Percentiles rank a stretch among this genome's conserved stretches.
Conservation (phyloP, 768 basidiomycete genomes). For the Phlegmacium glaucopus region DNA sequence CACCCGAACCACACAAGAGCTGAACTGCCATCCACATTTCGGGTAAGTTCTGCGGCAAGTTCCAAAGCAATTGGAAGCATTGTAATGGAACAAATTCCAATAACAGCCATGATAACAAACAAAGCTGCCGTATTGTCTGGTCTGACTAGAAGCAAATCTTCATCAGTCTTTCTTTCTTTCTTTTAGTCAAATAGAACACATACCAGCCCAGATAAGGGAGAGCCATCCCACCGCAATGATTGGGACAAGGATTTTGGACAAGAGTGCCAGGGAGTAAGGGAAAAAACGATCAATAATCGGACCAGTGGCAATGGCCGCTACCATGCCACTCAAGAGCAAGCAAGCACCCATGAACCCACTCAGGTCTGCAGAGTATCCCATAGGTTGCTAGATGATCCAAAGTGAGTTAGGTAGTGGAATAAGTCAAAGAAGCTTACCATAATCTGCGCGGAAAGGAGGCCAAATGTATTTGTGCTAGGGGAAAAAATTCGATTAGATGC, state of each 20-base stretch:
- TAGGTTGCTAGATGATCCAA: conserved; percentile 49
- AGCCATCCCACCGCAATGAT: conserved; percentile 63
- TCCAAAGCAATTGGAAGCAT: conserved; percentile 78
- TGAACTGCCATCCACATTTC: conserved; percentile 75
- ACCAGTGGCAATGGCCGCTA: conserved; percentile 62
- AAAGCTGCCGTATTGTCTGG: conserved; percentile 57
- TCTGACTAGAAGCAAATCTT: conserved; percentile 41
- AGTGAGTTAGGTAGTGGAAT: not conserved
- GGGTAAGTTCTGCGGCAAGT: conserved; percentile 74
- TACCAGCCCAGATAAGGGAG: conserved; percentile 79
- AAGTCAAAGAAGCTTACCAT: conserved; percentile 45
- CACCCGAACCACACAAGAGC: conserved; percentile 76
- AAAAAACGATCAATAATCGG: conserved; percentile 84
- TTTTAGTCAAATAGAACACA: conserved; percentile 12
- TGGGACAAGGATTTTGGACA: conserved; percentile 59
- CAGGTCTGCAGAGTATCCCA: conserved; percentile 64
- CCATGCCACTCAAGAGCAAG: conserved; percentile 66
- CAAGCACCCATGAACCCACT: conserved; percentile 69
- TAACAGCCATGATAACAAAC: conserved; percentile 63
- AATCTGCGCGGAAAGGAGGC: conserved; percentile 64
- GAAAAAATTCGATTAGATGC: not conserved
- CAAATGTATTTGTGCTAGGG: conserved; percentile 56
- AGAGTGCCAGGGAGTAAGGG: conserved; percentile 63
- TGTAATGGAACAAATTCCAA: conserved; percentile 63
- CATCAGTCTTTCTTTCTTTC: not conserved